Conservation (phyloP, 257 asterid genomes). For the Solanum lycopersicoides region DNA sequence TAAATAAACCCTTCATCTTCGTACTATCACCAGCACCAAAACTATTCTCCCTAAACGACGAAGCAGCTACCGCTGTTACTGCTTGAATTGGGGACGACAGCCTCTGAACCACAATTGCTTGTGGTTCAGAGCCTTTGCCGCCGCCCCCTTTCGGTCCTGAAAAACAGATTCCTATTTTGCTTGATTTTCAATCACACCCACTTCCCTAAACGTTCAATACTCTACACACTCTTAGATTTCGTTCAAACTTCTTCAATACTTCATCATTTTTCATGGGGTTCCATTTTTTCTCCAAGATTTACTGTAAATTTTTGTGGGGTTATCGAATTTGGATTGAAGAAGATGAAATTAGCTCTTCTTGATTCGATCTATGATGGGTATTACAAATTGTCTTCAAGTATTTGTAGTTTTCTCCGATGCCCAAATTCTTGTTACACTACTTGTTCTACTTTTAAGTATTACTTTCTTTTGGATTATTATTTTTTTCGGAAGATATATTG, state of each 20-base stretch:
- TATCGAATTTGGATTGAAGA: neutral
- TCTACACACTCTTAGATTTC: neutral
- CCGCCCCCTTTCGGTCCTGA: conserved; percentile 40
- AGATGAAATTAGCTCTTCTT: neutral
- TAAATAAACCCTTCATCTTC: conserved; percentile 63
- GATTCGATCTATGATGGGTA: neutral
- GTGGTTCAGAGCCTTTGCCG: conserved; percentile 10
- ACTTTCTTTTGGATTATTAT: neutral
- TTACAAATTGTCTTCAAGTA: neutral
- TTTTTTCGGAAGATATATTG: too few species aligned
- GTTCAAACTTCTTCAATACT: neutral
- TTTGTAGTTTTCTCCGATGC: neutral
- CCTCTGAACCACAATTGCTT: conserved; percentile 25
- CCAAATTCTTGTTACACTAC: neutral
- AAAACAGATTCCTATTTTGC: conserved; percentile 65
- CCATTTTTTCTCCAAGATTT: neutral
- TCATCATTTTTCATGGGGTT: neutral
- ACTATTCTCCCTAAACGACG: neutral
- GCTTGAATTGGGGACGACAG: conserved; percentile 13
- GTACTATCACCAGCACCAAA: neutral
- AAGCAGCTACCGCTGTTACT: neutral
- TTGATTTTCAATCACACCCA: neutral
- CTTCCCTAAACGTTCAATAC: neutral
- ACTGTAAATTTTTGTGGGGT: neutral
- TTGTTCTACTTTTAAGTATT: neutral